Base-by-base conservation (phyloP, 495 filamentous ascomycete genomes). In the Penicillium taxi region DNA sequence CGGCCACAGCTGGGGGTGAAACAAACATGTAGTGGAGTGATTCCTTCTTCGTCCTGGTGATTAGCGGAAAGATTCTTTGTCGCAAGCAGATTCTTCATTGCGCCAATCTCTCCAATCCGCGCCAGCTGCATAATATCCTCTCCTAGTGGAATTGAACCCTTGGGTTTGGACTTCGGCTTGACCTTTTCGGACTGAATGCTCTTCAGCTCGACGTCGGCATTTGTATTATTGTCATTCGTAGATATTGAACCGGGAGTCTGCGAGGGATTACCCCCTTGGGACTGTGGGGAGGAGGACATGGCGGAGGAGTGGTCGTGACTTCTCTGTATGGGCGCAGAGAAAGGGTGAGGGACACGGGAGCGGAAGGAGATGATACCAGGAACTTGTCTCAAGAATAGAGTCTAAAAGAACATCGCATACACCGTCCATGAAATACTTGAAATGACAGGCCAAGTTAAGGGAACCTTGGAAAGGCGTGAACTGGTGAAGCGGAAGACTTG, bases 91-190 rank as follows among this genome's bases (percentile, higher is more conserved):
- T 78, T 88, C 63, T 93, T 83, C 72, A 98, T 90, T 21, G 74
- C 82, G 4, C 66, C 66, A 52, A 95, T 74, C 52, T 98, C 90
- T 19, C 91, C 91, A 41, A 91, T 56, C 33, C 90, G 75, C 23
- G 91, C 86, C 50, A 96, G 73, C 63, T 96, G 90, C 87, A 98
- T 94, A 35, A 98, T 81, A 67, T 96, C 91, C 38, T 86, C 75
- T 37, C 84, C 84, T 1, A 82, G 33, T 4, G 79, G 75, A 21
- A 79, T 63, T 28, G 61, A 65, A 12, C 60, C 58, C 47, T 63
- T 64, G 22, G 50, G 46, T n/a, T n/a, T n/a, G n/a, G n/a, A n/a
- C n/a, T n/a, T n/a, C n/a, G n/a, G n/a, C n/a, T n/a, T n/a, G n/a
- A n/a, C n/a, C 12, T 35, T 52, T 39, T 58, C 58, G 13, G 68